Evolutionary conservation across 331 rosid species (phyloP).

Genomic region (Acacia concinna): DNA sequence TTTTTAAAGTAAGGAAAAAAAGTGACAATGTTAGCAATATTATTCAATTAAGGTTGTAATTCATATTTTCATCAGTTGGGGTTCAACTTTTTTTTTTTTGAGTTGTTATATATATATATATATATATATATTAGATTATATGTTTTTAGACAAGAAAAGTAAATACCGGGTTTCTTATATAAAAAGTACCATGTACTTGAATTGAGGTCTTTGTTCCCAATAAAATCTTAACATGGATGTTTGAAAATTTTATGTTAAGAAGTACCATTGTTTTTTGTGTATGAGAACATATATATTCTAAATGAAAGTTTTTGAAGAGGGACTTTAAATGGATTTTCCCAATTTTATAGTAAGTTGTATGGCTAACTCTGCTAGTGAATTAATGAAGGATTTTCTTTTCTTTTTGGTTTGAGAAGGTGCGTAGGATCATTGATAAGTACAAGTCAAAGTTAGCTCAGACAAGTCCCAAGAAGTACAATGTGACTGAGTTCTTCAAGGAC

Average conservation of each 20-base stretch:
- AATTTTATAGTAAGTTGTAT: background rate
- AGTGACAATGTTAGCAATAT: background rate
- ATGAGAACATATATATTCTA: no score
- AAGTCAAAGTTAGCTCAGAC: background rate
- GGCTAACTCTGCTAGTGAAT: background rate
- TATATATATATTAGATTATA: no score
- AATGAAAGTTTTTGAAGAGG: background rate
- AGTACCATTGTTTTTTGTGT: no score
- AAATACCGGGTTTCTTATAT: no score
- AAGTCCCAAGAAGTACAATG: constrained; percentile 31
- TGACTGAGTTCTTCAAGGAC: constrained; percentile 42
- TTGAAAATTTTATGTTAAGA: no score
- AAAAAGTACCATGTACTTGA: background rate
- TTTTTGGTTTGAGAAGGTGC: background rate
- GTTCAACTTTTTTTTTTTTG: no score
- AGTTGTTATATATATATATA: no score
- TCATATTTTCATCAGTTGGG: background rate
- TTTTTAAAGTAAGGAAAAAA: background rate
- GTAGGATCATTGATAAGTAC: constrained; percentile 25
- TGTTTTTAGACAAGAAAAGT: background rate
- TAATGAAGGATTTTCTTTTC: background rate
- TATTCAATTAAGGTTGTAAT: background rate
- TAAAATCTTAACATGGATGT: no score
- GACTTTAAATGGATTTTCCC: background rate
- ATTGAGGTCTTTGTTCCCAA: background rate